Base-by-base conservation (phyloP, 2,329 filamentous ascomycete species). In the Aspergillus jensenii region DNA sequence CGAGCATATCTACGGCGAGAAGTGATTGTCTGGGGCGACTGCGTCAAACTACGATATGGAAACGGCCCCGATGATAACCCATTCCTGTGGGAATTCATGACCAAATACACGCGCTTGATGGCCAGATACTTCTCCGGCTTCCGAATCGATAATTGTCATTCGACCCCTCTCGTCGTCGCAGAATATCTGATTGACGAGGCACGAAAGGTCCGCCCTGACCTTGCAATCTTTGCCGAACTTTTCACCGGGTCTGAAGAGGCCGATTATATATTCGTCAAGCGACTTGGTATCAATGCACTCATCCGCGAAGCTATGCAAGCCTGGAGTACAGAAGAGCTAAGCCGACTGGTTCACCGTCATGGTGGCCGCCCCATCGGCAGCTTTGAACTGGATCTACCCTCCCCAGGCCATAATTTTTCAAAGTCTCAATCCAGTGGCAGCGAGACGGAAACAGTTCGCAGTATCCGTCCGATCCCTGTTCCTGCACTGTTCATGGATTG, bases 401-500 rank as follows among this genome's bases (percentile, higher is more conserved):
- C 88, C 8, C 87, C 84, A 60, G 82, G 83, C 65, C 73, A 53
- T 67, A 69, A 68, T 61, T 55, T 68, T 65, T 44, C 73, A 64
- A 71, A 74, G 61, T 54, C 63, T 61, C 19, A 45, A 52, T 62
- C 62, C 17, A 67, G 61, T 46, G 37, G 68, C 67, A 68, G 68
- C 67, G 89, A 93, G 67, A 84, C 90, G 17, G 82, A 40, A 44
- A 15, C 19, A 35, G 40, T 96, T 64, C 89, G 88, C 63, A 88
- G 84, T 61, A 93, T 99, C 74, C 90, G 91, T 64, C 88, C 90
- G n/a, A 90, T 87, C 3, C 91, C 93, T 4, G 89, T 98, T 0
- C 93, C 96, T 64, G 95, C 93, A 1, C 80, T 99, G 1, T 97
- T 99, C 76, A 98, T 98, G 92, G 96, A 99, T 73, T 99, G 96